Base-by-base conservation (phyloP, 352 stramenopile species). In the Phytophthora megakarya region DNA sequence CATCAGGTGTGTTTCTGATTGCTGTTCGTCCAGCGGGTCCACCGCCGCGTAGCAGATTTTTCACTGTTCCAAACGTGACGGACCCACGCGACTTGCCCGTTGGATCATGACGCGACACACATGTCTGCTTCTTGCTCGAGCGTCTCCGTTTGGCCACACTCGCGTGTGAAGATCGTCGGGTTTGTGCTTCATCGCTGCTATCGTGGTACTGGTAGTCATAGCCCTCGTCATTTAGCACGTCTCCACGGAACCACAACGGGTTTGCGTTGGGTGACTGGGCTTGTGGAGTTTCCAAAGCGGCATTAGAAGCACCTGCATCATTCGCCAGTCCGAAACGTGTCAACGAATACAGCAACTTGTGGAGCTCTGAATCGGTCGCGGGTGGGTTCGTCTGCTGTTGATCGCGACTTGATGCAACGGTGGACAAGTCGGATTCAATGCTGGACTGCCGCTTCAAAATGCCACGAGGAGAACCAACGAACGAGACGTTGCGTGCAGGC, bases 281-380 rank as follows among this genome's bases (percentile, higher is more conserved):
- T 33, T 63, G 47, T 5, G 47, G 26, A 46, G 10, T 33, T 23
- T 51, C 52, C 12, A 40, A 18, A 10, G 23, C 23, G 6, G 9
- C 35, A 28, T 40, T 60, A 18, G 16, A 16, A 52, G 35, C 3
- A 38, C 26, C 15, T 25, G 47, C 30, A 46, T 70, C 54, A 30
- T 61, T 81, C 23, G 75, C 76, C 8, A 89, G 58, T 0, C 77
- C 79, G 44, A 90, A 86, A 15, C 75, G 76, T 10, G 66, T 66
- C 25, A 90, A 60, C 7, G 81, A 88, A 51, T 88, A 88, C 10
- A 90, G 46, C 7, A 90, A 66, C 28, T 86, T 90, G 69, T 88
- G 79, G 5, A 90, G 65, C 51, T 90, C 81, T 1, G 65, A 75
- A 30, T 83, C 76, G 8, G 45, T 69, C 18, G 71, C 50, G 16